phyloP scores from a whole-genome alignment of 768 basidiomycete species.

The Gloeopeniophorella convolvens region DNA sequence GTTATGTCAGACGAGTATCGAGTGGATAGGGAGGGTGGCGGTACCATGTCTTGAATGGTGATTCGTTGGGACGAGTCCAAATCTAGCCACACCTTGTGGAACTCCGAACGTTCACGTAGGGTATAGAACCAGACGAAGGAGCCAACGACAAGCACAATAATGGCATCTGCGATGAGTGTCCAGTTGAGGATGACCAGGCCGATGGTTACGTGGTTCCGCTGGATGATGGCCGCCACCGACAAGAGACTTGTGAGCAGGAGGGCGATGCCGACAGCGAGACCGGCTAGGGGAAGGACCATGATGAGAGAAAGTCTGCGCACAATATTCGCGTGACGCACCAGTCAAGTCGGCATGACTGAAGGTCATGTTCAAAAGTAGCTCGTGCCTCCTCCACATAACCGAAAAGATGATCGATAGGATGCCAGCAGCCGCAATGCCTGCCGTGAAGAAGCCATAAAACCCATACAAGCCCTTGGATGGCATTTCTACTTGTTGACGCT shows the following conservation, averaged over 20 bases:
- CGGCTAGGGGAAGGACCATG: slow-evolving; percentile 40
- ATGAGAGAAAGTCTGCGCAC: background rate
- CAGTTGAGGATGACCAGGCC: slow-evolving; percentile 77
- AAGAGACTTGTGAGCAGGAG: slow-evolving; percentile 62
- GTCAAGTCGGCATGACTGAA: slow-evolving; percentile 51
- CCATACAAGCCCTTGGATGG: slow-evolving; percentile 64
- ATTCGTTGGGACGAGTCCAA: slow-evolving; percentile 42
- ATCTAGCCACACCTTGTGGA: slow-evolving; percentile 48
- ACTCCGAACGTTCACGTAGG: slow-evolving; percentile 63
- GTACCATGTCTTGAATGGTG: slow-evolving; percentile 66
- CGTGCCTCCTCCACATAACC: slow-evolving; percentile 60
- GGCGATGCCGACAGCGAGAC: slow-evolving; percentile 58
- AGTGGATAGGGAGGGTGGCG: slow-evolving; percentile 16
- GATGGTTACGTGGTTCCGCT: slow-evolving; percentile 59
- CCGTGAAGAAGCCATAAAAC: slow-evolving; percentile 66
- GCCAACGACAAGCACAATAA: slow-evolving; percentile 58
- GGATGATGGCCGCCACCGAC: slow-evolving; percentile 65
- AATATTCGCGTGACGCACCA: slow-evolving; percentile 36
- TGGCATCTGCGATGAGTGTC: slow-evolving; percentile 55
- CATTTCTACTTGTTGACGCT: slow-evolving; percentile 38
- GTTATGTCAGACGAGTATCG: background rate
- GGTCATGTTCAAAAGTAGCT: slow-evolving; percentile 70
- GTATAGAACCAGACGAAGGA: slow-evolving; percentile 80
- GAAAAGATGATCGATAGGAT: slow-evolving; percentile 58
- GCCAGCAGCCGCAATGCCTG: slow-evolving; percentile 66